Conservation (phyloP, 2,329 filamentous ascomycete genomes). For the Dothidotthia symphoricarpi region DNA sequence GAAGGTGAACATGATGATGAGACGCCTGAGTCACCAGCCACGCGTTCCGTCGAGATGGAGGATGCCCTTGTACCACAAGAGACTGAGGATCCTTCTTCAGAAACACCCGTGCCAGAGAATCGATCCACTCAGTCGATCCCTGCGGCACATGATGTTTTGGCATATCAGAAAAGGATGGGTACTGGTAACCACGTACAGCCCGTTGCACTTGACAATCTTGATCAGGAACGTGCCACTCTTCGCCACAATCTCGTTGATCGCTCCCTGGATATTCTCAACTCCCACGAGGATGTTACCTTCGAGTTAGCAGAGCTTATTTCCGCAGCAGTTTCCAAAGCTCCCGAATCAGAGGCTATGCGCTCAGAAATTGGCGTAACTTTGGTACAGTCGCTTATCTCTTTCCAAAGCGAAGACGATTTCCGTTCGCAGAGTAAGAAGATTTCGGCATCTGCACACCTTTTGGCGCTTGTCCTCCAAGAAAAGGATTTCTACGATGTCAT, state of each 20-base stretch:
- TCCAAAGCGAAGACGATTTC: conserved; percentile 59
- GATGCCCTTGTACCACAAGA: conserved; percentile 25
- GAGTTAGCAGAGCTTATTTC: conserved; percentile 85
- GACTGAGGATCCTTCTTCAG: conserved; percentile 10
- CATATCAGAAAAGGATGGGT: conserved; percentile 36
- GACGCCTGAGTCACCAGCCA: conserved; percentile 29
- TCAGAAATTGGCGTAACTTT: conserved; percentile 80
- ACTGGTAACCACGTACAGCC: conserved; percentile 38
- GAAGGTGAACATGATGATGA: conserved; percentile 28
- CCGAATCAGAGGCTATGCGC: conserved; percentile 58
- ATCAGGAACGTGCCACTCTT: conserved; percentile 70
- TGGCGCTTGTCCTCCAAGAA: conserved; percentile 84
- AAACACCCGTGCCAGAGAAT: conserved; percentile 19
- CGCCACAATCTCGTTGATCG: conserved; percentile 80
- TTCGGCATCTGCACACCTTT: conserved; percentile 85
- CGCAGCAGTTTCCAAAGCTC: conserved; percentile 64
- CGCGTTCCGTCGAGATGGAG: conserved; percentile 43
- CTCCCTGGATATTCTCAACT: conserved; percentile 84
- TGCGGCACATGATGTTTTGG: conserved; percentile 26
- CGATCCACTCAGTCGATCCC: conserved; percentile 12
- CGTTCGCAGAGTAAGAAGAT: conserved; percentile 65
- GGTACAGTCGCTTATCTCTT: conserved; percentile 74
- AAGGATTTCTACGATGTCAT: conserved; percentile 76
- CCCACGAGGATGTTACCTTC: conserved; percentile 83
- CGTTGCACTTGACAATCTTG: conserved; percentile 73